A percentile compares a stretch with the other conserved stretches of the same genome.
phyloP scores from a whole-genome alignment of 768 basidiomycete genomes.

The Daedalea quercina region DNA sequence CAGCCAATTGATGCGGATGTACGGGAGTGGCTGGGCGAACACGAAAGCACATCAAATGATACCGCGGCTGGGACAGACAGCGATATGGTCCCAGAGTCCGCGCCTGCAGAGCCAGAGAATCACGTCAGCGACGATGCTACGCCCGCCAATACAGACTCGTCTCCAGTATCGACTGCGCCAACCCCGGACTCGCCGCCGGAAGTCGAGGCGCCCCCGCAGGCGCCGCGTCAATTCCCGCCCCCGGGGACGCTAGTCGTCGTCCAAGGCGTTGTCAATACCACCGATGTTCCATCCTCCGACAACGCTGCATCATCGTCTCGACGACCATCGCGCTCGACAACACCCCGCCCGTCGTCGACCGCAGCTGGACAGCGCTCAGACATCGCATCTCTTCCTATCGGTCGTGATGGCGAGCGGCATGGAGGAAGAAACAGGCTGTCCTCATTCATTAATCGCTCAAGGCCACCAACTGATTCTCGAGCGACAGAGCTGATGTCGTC shows the following conservation, averaged over 20 bases:
- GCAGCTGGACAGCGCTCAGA: conserved; percentile 22
- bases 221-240: conserved; percentile 45
- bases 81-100: not conserved
- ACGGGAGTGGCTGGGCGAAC: not conserved
- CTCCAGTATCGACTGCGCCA: not conserved
- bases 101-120: not conserved
- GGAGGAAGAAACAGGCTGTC: conserved; percentile 29
- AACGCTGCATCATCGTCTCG: conserved; percentile 10
- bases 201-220: conserved; percentile 4
- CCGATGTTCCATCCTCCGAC: conserved; percentile 43
- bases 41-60: conserved; percentile 15
- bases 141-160: not conserved
- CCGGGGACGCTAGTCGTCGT: conserved; percentile 78
- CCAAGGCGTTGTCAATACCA: conserved; percentile 77
- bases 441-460: conserved; percentile 32
- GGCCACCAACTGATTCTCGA: conserved; percentile 8
- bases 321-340: conserved; percentile 7
- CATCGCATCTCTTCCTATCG: conserved; percentile 17
- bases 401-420: conserved; percentile 22
- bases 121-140: not conserved
- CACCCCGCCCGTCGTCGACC: conserved; percentile 7
- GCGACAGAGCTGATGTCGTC: not conserved
- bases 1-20: not conserved
- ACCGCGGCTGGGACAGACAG: conserved; percentile 5
- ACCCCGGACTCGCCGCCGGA: not conserved